Evolutionary conservation across 106 monocot species (phyloP).

Genomic region (Triglochin maritima): DNA sequence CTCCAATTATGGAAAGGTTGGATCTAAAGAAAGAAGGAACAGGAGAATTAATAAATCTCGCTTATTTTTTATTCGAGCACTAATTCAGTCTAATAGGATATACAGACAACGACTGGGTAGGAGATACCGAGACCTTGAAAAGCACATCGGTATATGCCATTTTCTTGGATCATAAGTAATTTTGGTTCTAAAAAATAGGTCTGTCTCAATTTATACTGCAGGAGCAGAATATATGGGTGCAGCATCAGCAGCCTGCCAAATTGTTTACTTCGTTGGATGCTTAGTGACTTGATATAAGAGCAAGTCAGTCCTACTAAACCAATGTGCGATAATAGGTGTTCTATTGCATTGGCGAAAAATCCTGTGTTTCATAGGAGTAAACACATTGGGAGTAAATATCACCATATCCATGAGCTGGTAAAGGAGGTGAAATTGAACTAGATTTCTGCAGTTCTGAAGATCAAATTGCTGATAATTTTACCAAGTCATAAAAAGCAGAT

Average conservation of each 20-base stretch:
- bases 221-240: not conserved
- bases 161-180: not conserved
- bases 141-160: not conserved
- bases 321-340: not conserved
- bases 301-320: not conserved
- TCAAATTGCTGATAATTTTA: conserved; percentile 4
- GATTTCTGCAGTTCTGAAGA: not conserved
- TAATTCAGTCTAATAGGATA: not conserved
- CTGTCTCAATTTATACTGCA: not conserved
- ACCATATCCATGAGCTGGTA: not conserved
- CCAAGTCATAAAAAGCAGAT: not conserved
- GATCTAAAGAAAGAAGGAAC: not conserved
- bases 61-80: not conserved
- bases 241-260: not conserved
- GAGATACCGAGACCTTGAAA: not conserved
- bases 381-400: no score
- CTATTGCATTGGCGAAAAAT: not conserved
- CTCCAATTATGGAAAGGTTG: not conserved
- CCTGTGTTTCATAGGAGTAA: no score
- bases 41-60: not conserved
- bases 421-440: not conserved
- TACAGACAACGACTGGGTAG: no score
- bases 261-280: not conserved
- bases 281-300: not conserved
- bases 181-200: conserved; percentile 1